Percentiles rank a stretch among this genome's conserved stretches.
phyloP scores from a whole-genome alignment of 2,329 filamentous ascomycete genomes.

The Trichoderma brevicompactum region DNA sequence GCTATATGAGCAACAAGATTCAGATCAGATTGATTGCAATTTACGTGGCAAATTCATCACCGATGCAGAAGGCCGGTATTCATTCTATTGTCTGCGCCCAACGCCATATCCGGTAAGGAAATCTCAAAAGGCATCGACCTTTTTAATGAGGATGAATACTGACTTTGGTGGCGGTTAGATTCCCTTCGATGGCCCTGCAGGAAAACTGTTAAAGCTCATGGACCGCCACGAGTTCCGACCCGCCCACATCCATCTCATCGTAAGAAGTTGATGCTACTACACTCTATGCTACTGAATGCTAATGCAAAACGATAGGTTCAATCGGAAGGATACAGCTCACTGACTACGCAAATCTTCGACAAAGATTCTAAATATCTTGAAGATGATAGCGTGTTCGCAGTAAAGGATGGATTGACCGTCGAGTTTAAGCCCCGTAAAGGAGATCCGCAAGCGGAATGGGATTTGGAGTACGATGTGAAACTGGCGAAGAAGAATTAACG shows the following conservation, averaged over 20 bases:
- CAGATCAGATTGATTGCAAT: constrained; percentile 71
- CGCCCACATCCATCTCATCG: constrained; percentile 65
- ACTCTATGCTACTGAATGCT: not conserved
- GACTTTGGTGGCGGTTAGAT: constrained; percentile 32
- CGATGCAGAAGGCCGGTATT: constrained; percentile 66
- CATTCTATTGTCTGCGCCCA: constrained; percentile 63
- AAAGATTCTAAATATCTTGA: constrained; percentile 63
- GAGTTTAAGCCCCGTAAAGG: constrained; percentile 46
- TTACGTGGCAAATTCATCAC: constrained; percentile 74
- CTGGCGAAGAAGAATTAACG: constrained; percentile 40
- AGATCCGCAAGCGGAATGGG: constrained; percentile 56
- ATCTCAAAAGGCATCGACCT: not conserved
- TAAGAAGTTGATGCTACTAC: constrained; percentile 34
- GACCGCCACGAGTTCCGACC: constrained; percentile 62
- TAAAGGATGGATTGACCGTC: constrained; percentile 56
- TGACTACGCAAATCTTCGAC: constrained; percentile 78
- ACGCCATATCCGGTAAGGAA: constrained; percentile 55
- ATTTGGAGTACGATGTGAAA: constrained; percentile 65
- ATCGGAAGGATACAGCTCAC: constrained; percentile 63
- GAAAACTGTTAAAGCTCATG: constrained; percentile 55
- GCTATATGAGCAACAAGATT: constrained; percentile 74
- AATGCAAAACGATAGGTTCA: constrained; percentile 41
- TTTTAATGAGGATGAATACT: not conserved
- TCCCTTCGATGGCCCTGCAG: constrained; percentile 57
- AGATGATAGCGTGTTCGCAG: constrained; percentile 58